Conservation (phyloP, 2,329 filamentous ascomycete genomes). For the Meredithiella fracta region DNA sequence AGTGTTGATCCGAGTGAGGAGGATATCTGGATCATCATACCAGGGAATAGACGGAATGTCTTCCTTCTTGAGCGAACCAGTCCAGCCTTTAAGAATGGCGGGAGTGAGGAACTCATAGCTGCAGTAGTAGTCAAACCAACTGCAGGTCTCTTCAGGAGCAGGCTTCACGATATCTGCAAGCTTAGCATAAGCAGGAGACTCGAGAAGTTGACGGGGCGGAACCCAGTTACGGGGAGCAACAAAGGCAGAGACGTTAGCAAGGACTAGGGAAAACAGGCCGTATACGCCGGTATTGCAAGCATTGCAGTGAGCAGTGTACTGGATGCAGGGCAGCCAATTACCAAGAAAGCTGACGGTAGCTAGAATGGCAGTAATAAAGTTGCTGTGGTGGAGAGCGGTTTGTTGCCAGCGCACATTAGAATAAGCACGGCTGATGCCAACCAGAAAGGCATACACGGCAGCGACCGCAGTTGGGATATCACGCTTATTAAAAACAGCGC, state of each 20-base stretch:
- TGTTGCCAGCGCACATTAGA: slow-evolving; percentile 20
- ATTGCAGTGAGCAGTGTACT: slow-evolving; percentile 21
- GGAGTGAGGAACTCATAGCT: slow-evolving; percentile 35
- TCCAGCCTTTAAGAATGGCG: slow-evolving; percentile 31
- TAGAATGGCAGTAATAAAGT: slow-evolving; percentile 26
- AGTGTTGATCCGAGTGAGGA: slow-evolving; percentile 27
- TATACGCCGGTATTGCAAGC: slow-evolving; percentile 12
- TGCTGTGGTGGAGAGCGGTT: slow-evolving; percentile 30
- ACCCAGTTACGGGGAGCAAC: slow-evolving; percentile 35
- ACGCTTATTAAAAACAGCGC: slow-evolving; percentile 21
- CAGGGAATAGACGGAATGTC: slow-evolving; percentile 34
- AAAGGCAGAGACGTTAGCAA: slow-evolving; percentile 26
- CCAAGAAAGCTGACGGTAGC: slow-evolving; percentile 23
- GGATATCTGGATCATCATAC: slow-evolving; percentile 37
- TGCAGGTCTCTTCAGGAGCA: slow-evolving; percentile 35
- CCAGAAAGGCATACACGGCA: slow-evolving; percentile 26
- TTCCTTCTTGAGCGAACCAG: slow-evolving; percentile 28
- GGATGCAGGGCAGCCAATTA: slow-evolving; percentile 29
- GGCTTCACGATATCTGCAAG: slow-evolving; percentile 19
- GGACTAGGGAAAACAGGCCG: slow-evolving; percentile 19
- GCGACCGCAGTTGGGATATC: slow-evolving; percentile 24
- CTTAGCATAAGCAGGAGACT: slow-evolving; percentile 6
- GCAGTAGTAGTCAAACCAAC: slow-evolving; percentile 35
- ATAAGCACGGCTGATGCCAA: slow-evolving; percentile 31
- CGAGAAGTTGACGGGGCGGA: slow-evolving; percentile 22